A percentile compares a stretch with the other conserved stretches of the same genome.
Conservation (phyloP, 441 rosid species). For the Capsella rubella region DNA sequence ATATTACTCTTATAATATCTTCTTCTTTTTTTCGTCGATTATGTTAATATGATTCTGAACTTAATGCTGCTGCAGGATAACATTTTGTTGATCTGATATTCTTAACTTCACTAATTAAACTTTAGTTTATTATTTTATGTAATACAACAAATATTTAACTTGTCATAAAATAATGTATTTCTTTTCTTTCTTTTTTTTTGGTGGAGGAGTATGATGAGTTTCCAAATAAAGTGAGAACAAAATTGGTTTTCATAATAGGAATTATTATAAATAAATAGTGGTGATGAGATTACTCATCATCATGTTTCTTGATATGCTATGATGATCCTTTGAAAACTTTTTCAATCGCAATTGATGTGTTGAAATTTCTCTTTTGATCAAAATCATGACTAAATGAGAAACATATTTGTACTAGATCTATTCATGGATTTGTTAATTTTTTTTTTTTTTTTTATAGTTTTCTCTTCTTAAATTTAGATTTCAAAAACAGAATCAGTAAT, state of each 20-base stretch:
- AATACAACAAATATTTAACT: not conserved
- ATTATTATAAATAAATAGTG: constrained; percentile 38
- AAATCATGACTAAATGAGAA: constrained; percentile 52
- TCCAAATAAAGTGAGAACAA: constrained; percentile 35
- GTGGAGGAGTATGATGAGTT: constrained; percentile 40
- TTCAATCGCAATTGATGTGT: constrained; percentile 44
- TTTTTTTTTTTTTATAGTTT: not conserved
- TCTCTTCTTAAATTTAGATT: constrained; percentile 3
- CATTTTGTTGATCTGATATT: not conserved
- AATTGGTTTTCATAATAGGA: constrained; percentile 19
- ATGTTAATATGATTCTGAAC: not conserved
- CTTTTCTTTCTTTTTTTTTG: constrained; percentile 6
- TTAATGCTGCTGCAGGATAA: not conserved
- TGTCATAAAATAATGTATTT: constrained; percentile 12
- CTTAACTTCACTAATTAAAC: constrained; percentile 4
- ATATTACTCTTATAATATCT: not conserved
- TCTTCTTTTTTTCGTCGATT: not conserved
- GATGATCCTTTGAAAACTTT: constrained; percentile 49
- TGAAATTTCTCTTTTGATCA: constrained; percentile 47
- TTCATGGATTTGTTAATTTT: constrained; percentile 33
- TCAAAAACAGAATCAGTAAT: not conserved
- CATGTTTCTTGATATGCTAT: constrained; percentile 44
- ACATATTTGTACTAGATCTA: constrained; percentile 25
- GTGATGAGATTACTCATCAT: constrained; percentile 44
- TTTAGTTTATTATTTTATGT: not conserved